A percentile compares a stretch with the other conserved stretches of the same genome.
Evolutionary conservation across 768 basidiomycete genomes (phyloP).

Genomic region (Hypholoma fasciculare): DNA sequence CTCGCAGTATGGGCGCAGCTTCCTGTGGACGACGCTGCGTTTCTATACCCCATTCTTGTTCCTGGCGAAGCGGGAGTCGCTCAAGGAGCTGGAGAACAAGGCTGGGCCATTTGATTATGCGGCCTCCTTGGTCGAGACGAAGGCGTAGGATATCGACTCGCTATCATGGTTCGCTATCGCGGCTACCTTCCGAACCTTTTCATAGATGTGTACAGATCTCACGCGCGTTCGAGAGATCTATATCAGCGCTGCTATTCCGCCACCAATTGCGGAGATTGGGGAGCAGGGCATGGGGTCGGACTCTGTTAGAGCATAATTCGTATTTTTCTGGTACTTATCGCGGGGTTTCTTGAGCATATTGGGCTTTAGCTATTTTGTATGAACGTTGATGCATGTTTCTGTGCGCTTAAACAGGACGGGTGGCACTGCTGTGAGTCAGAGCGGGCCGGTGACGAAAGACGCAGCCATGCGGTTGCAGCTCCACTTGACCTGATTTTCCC

Average conservation of each 20-base stretch:
- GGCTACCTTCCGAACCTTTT: constrained; percentile 6
- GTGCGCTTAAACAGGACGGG: too few relatives aligned
- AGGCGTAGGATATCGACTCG: not conserved
- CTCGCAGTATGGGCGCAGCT: constrained; percentile 62
- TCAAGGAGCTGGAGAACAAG: constrained; percentile 42
- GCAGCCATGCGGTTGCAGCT: constrained; percentile 15
- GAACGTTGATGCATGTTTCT: not conserved
- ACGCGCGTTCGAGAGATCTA: constrained; percentile 13
- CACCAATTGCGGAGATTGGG: not conserved
- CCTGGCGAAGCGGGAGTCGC: constrained; percentile 23
- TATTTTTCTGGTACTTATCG: not conserved
- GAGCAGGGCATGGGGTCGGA: not conserved
- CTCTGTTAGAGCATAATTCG: not conserved
- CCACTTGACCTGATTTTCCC: constrained; percentile 18
- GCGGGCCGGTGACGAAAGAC: constrained; percentile 12
- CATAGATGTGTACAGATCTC: constrained; percentile 8
- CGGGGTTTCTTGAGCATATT: not conserved
- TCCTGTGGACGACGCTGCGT: constrained; percentile 69
- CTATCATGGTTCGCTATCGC: not conserved
- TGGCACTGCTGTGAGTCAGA: constrained; percentile 1
- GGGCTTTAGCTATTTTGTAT: not conserved
- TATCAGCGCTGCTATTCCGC: constrained; percentile 7
- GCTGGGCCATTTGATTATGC: constrained; percentile 54
- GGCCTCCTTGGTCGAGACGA: not conserved
- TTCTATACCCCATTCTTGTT: constrained; percentile 57